phyloP scores from a whole-genome alignment of 768 basidiomycete genomes.

The Pholiota conissans region DNA sequence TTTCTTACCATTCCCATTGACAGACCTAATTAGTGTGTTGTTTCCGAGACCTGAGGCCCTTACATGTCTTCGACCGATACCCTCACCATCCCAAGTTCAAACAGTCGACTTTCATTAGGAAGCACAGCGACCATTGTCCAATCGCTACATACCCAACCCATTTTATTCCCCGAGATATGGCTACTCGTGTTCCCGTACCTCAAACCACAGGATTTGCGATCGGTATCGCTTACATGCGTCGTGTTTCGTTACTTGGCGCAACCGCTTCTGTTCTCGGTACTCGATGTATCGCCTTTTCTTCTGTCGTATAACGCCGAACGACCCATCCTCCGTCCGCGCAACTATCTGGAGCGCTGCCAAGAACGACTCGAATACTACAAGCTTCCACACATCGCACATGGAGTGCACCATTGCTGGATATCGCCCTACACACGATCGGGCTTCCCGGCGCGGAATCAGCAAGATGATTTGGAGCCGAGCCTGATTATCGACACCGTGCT shows the following conservation, averaged over 20 bases:
- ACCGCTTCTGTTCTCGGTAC: constrained; percentile 33
- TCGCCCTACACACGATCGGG: constrained; percentile 33
- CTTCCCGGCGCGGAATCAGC: constrained; percentile 26
- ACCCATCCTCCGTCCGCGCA: constrained; percentile 25
- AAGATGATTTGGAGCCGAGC: constrained; percentile 32
- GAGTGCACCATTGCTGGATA: constrained; percentile 34
- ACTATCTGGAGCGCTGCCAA: constrained; percentile 30
- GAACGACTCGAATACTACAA: constrained; percentile 32
- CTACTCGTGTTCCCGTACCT: constrained; percentile 33
- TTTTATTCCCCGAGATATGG: constrained; percentile 36
- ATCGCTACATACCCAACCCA: neutral
- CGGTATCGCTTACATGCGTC: constrained; percentile 30
- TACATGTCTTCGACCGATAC: neutral
- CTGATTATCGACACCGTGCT: constrained; percentile 33
- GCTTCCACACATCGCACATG: constrained; percentile 31
- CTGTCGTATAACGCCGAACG: constrained; percentile 28
- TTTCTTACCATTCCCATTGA: neutral
- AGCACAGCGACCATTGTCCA: neutral
- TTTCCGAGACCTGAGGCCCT: neutral
- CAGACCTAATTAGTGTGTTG: neutral
- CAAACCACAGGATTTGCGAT: constrained; percentile 25
- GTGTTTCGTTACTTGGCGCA: constrained; percentile 34
- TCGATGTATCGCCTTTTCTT: constrained; percentile 37
- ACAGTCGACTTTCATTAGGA: neutral
- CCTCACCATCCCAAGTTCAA: neutral